Evolutionary conservation across 257 asterid species (phyloP).

Genomic region (Nicotiana noctiflora): DNA sequence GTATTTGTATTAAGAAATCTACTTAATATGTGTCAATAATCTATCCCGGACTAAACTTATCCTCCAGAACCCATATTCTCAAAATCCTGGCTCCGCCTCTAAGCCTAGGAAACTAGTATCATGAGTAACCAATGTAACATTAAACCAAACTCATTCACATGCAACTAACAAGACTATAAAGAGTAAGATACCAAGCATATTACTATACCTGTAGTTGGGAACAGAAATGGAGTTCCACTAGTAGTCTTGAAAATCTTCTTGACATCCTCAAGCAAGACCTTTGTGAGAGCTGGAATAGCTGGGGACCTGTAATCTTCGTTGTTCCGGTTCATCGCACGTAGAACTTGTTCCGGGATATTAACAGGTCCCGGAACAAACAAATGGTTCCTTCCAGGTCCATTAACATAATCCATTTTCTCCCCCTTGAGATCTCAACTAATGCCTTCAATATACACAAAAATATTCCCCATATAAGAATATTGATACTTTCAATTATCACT

Average conservation of each 20-base stretch:
- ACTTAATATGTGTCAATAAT: too few relatives aligned
- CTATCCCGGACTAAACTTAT: too few relatives aligned
- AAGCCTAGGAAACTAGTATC: too few relatives aligned
- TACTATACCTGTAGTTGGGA: conserved; percentile 83
- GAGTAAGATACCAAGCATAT: background rate
- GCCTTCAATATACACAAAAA: background rate
- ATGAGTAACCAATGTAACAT: background rate
- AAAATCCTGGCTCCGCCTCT: too few relatives aligned
- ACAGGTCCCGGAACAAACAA: conserved; percentile 99
- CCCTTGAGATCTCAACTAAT: background rate
- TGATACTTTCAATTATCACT: background rate
- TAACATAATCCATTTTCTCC: conserved; percentile 70
- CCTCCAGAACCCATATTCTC: too few relatives aligned
- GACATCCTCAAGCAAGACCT: conserved; percentile 78
- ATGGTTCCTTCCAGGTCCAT: conserved; percentile 98
- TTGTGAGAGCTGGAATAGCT: conserved; percentile 83
- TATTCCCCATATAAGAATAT: background rate
- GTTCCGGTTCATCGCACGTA: conserved; percentile 97
- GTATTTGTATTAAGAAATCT: too few relatives aligned
- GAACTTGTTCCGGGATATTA: conserved; percentile 89
- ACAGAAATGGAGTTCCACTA: conserved; percentile 82
- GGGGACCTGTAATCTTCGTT: conserved; percentile 98
- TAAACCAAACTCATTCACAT: background rate
- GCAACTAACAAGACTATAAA: background rate
- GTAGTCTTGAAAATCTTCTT: conserved; percentile 91